These are phyloP conservation scores for Hygrophila difformis DNA, from an alignment of 257 asterid species.

Conservation along the genomic window DNA sequence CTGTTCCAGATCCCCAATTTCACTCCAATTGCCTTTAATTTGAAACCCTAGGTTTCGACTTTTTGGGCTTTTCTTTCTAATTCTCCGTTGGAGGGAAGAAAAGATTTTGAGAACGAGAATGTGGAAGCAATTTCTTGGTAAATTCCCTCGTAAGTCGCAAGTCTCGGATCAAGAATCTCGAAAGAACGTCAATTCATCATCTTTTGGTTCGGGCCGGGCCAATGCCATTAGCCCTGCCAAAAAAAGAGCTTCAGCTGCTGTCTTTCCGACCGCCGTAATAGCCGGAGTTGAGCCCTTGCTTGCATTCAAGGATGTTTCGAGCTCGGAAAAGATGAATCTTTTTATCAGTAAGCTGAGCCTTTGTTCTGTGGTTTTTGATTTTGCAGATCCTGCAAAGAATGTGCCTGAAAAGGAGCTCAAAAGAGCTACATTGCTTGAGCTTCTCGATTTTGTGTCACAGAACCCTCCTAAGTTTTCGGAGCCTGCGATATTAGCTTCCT, in stretches of 20 bases:
- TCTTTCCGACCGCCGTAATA: conserved; percentile 56
- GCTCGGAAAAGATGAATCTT: conserved; percentile 65
- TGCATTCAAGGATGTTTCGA: conserved; percentile 74
- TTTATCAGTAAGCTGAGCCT: conserved; percentile 87
- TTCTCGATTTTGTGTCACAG: conserved; percentile 61
- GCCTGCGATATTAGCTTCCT: conserved; percentile 62
- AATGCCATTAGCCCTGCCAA: conserved; percentile 26
- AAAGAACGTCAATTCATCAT: conserved; percentile 27
- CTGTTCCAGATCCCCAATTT: conserved; percentile 10
- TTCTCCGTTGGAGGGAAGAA: no score
- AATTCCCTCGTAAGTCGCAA: conserved; percentile 58
- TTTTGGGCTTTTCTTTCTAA: conserved; percentile 12
- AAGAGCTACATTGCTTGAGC: conserved; percentile 66
- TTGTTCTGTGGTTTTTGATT: conserved; percentile 79
- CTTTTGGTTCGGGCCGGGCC: conserved; percentile 25
- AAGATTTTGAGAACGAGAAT: conserved; percentile 36
- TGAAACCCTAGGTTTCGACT: conserved; percentile 23
- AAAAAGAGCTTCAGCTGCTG: conserved; percentile 58
- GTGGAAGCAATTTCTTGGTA: conserved; percentile 74
- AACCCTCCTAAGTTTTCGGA: conserved; percentile 57
- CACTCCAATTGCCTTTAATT: conserved; percentile 27
- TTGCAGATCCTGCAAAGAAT: conserved; percentile 49
- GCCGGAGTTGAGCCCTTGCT: conserved; percentile 81
- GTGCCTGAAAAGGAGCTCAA: conserved; percentile 67
- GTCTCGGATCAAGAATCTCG: conserved; percentile 39